Conservation (phyloP, 2,329 filamentous ascomycete genomes). For the Fusarium luffae region DNA sequence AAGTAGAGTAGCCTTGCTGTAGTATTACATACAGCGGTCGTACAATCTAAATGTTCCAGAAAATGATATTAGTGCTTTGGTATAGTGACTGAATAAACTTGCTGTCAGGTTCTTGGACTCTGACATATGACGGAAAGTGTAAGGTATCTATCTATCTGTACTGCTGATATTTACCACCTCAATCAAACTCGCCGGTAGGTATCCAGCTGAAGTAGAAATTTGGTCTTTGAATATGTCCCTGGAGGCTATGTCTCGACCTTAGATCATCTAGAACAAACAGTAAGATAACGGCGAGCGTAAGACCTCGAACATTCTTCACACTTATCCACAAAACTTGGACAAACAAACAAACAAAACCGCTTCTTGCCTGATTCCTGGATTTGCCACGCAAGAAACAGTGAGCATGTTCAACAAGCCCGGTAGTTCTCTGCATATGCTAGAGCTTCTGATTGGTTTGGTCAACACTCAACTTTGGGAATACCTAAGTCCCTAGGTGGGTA, state of each 20-base stretch:
- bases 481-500: neutral
- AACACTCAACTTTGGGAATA: neutral
- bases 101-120: neutral
- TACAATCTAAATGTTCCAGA: neutral
- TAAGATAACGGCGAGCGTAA: neutral
- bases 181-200: neutral
- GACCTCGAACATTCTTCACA: neutral
- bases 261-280: neutral
- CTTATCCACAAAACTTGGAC: neutral
- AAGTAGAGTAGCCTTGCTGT: neutral
- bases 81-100: neutral
- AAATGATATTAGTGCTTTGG: neutral
- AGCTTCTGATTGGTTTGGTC: neutral
- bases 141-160: neutral
- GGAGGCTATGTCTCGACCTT: neutral
- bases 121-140: neutral
- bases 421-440: neutral
- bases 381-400: neutral
- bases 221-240: neutral
- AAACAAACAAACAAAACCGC: neutral
- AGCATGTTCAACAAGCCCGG: neutral
- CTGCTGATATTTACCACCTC: neutral
- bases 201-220: neutral
- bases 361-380: neutral
- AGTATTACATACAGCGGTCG: neutral